phyloP scores from a whole-genome alignment of 106 monocot species.

The Dendrobium officinale region DNA sequence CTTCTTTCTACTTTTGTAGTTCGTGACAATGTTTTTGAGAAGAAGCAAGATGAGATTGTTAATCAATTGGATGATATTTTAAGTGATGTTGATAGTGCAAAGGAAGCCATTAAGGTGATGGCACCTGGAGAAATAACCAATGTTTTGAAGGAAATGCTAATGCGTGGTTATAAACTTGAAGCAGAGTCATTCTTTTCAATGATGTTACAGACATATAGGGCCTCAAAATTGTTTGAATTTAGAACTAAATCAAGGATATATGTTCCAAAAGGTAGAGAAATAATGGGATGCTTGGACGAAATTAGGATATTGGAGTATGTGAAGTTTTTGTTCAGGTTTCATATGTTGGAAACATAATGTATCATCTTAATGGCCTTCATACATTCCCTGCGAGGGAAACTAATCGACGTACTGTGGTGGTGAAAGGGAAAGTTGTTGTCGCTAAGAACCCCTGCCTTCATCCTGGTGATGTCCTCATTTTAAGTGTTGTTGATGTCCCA shows the following conservation, averaged over 20 bases:
- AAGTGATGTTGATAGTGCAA: slow-evolving; percentile 43
- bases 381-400: slow-evolving; percentile 9
- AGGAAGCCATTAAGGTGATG: slow-evolving; percentile 55
- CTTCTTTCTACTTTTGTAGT: slow-evolving; percentile 88
- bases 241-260: slow-evolving; percentile 73
- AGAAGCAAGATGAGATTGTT: slow-evolving; percentile 50
- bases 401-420: slow-evolving; percentile 14
- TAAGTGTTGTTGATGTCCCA: slow-evolving; percentile 69
- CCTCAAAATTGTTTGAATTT: slow-evolving; percentile 59
- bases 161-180: slow-evolving; percentile 67
- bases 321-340: slow-evolving; percentile 79
- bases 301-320: slow-evolving; percentile 59
- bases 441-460: slow-evolving; percentile 95
- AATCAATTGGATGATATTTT: slow-evolving; percentile 47
- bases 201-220: slow-evolving; percentile 62
- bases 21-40: slow-evolving; percentile 50
- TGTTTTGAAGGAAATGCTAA: slow-evolving; percentile 57
- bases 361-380: slow-evolving; percentile 19
- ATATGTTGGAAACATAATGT: slow-evolving; percentile 2
- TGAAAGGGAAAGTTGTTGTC: slow-evolving; percentile 59
- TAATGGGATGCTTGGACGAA: slow-evolving; percentile 98
- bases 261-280: slow-evolving; percentile 65
- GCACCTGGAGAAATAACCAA: slow-evolving; percentile 55
- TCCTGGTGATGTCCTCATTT: slow-evolving; percentile 65
- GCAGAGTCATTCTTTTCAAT: slow-evolving; percentile 73